Base-by-base conservation (phyloP, 306 rosid genomes). In the Rubus parviflorus region DNA sequence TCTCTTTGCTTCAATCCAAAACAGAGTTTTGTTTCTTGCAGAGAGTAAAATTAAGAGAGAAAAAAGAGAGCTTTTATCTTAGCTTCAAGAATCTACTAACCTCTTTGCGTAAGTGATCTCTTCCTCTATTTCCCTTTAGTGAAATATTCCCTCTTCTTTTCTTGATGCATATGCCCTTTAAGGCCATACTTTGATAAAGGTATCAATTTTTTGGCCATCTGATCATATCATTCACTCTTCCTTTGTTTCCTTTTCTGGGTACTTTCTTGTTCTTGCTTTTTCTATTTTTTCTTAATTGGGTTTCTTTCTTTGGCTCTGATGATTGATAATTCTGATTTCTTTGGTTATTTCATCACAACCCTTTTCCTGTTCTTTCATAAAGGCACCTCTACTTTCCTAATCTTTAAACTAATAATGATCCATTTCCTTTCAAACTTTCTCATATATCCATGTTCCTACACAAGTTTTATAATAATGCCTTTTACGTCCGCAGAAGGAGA, bases 1-100 rank as follows among this genome's bases (percentile, higher is more conserved):
- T 88, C 93, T 85, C 90, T 53, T 91, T 85, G 91, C 94, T 91
- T 91, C 91, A 19, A 86, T 78, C 88, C 80, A 78, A 87, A 83
- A 74, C 83, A 43, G 56, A 73, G 62, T 77, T 86, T 83, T 74
- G 79, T 75, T 86, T 77, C 80, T 75, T 2, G 16, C 48, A 11
- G 30, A 38, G 49, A 35, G 41, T 46, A 43, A 56, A 19, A 49
- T 62, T 46, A 63, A 47, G 23, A 38, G 42, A 20, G 8, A 72
- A 25, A 70, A 16, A 58, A 47, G 54, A 47, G 38, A 79, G 75
- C 65, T 76, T 86, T 90, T 87, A 62, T 86, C 93, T 83, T 89
- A 75, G 90, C 96, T 87, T 90, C 72, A 79, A 84, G 88, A 80
- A 81, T 80, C 81, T 85, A 78, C 85, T 79, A 88, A 84, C 85